phyloP scores from a whole-genome alignment of 352 stramenopile genomes.

The Globisporangium ultimum region DNA sequence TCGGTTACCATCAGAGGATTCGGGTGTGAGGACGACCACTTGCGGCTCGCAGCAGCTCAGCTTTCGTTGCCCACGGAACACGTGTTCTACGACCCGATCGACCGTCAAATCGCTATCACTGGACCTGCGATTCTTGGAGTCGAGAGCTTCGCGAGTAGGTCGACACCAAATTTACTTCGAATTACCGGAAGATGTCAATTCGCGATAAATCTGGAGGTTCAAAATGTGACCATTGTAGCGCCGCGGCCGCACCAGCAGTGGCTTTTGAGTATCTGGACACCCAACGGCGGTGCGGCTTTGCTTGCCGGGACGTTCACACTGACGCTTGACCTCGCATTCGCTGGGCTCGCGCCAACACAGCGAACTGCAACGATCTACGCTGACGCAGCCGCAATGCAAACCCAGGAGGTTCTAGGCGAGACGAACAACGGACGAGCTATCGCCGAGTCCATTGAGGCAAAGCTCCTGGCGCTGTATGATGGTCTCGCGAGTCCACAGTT shows the following conservation, averaged over 20 bases:
- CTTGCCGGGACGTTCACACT: slow-evolving; percentile 26
- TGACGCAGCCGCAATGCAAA: slow-evolving; percentile 26
- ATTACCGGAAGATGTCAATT: slow-evolving; percentile 13
- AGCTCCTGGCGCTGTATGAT: slow-evolving; percentile 16
- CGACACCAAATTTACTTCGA: background rate
- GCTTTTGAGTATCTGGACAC: slow-evolving; percentile 13
- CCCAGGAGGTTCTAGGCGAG: slow-evolving; percentile 25
- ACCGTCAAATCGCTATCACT: slow-evolving; percentile 3
- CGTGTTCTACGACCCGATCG: slow-evolving; percentile 1
- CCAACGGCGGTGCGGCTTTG: background rate
- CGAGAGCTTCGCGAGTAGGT: background rate
- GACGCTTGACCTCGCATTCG: slow-evolving; percentile 1
- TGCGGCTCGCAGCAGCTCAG: background rate
- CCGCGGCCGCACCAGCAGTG: slow-evolving; percentile 5
- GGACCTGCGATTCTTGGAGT: slow-evolving; percentile 3
- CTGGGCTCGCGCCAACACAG: background rate
- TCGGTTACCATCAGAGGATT: slow-evolving; percentile 5
- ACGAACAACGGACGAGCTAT: slow-evolving; percentile 18
- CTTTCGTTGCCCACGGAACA: slow-evolving; percentile 1
- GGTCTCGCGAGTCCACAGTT: background rate
- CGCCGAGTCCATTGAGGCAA: slow-evolving; percentile 30
- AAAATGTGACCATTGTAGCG: slow-evolving; percentile 12
- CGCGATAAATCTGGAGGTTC: slow-evolving; percentile 12
- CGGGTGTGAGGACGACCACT: background rate
- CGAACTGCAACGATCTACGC: slow-evolving; percentile 13